Percentiles rank a stretch among this genome's conserved stretches.
These are phyloP conservation scores for Nasturtium officinale DNA, from an alignment of 345 rosid species.

Conservation along the genomic window DNA sequence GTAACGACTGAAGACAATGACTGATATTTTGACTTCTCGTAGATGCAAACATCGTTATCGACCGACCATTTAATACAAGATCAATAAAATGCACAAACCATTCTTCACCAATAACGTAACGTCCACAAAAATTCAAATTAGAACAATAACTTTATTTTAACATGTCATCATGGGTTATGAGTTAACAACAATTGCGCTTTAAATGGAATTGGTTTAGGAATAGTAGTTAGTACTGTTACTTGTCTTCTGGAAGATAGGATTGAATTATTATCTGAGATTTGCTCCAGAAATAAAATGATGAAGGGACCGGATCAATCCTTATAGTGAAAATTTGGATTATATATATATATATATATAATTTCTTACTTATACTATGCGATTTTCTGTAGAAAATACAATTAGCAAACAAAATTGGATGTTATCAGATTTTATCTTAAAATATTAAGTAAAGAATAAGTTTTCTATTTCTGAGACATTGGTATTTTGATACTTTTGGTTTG, in stretches of 20 bases:
- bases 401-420: too few species aligned
- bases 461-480: too few species aligned
- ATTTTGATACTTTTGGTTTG: too few species aligned
- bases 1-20: constrained; percentile 4
- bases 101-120: background rate
- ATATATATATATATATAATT: too few species aligned
- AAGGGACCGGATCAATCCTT: too few species aligned
- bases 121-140: background rate
- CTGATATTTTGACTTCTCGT: constrained; percentile 6
- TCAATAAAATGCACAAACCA: background rate
- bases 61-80: constrained; percentile 14
- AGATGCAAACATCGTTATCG: constrained; percentile 6
- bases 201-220: background rate
- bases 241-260: background rate
- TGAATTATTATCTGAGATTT: background rate
- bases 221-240: background rate
- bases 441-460: too few species aligned
- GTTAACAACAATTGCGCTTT: background rate
- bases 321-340: too few species aligned
- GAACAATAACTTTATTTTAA: background rate
- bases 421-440: too few species aligned
- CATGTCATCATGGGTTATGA: background rate
- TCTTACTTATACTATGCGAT: too few species aligned
- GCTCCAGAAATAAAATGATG: background rate
- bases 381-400: too few species aligned